Evolutionary conservation across 345 rosid genomes (phyloP), one percentile per base, ranked within the genome.

Genomic region (Populus alba): DNA sequence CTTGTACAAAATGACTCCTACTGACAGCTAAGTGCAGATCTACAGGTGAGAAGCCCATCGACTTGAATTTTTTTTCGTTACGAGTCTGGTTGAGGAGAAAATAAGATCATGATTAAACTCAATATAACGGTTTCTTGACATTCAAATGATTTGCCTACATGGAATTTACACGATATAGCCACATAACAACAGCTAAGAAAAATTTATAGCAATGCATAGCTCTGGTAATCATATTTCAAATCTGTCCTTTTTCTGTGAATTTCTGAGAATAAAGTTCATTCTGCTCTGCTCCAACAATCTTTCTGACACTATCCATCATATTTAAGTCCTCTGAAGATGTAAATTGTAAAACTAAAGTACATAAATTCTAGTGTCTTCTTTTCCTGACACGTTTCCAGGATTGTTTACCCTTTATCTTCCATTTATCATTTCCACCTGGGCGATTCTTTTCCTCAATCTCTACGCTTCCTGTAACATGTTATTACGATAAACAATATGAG

Each of bases 371-470:
- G 66, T 86, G 90, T 81, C 93, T 89, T 80, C 87, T 83, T 77
- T 86, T 92, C 89, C 88, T 90, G 20, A 89, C 88, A 15, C 91
- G 86, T 83, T 86, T 90, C 75, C 72, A 65, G 8, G 94, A 80
- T 38, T 87, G 86, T 0, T 78, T 82, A 41, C 96, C 96, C 78
- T 80, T 93, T 37, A 79, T 88, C 90, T 92, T 92, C 97, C 99
- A 96, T 74, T 82, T 94, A 11, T 89, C 88, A 80, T 94, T 91
- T 77, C 89, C 88, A 73, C 75, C 89, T 6, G 89, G 92, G 62
- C 86, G 87, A 75, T 81, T 89, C 69, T 86, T 75, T 49, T 86
- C 93, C 73, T 91, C 95, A 76, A 96, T 96, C 91, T 96, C 99
- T 71, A 43, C 97, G 92, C 85, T 92, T 96, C 89, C 98, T 94